phyloP scores from a whole-genome alignment of 164 flowering plant species.

The Nymphaea thermarum region DNA sequence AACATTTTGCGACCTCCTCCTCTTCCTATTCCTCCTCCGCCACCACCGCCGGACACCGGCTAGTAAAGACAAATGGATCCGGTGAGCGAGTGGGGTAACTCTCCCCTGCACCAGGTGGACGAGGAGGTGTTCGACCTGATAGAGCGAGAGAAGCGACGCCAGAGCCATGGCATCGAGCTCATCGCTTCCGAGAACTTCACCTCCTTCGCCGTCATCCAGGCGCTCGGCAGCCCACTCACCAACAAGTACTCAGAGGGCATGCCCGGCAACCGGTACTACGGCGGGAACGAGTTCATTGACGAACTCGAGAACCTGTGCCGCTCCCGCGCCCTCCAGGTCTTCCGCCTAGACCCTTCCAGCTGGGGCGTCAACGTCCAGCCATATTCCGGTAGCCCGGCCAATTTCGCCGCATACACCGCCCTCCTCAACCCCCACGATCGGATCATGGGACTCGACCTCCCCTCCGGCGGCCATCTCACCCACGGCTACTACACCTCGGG shows the following conservation, averaged over 20 bases:
- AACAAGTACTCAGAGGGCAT: slow-evolving; percentile 98
- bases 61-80: slow-evolving; percentile 50
- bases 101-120: slow-evolving; percentile 50
- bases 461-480: slow-evolving; percentile 94
- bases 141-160: slow-evolving; percentile 94
- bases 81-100: slow-evolving; percentile 72
- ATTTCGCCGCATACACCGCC: slow-evolving; percentile 96
- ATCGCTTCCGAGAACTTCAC: slow-evolving; percentile 98
- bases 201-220: slow-evolving; percentile 92
- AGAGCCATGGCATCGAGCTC: slow-evolving; percentile 89
- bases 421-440: slow-evolving; percentile 82
- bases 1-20: not conserved
- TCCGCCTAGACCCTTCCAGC: slow-evolving; percentile 41
- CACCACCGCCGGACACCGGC: not conserved
- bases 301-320: slow-evolving; percentile 85
- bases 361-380: slow-evolving; percentile 99
- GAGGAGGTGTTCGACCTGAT: slow-evolving; percentile 86
- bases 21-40: not conserved
- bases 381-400: slow-evolving; percentile 88
- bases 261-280: slow-evolving; percentile 97
- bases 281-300: slow-evolving; percentile 95
- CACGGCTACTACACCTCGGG: slow-evolving; percentile 94
- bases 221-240: slow-evolving; percentile 82
- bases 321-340: slow-evolving; percentile 71
- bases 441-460: slow-evolving; percentile 94